A percentile compares a stretch with the other conserved stretches of the same genome.
Conservation (phyloP, 148 eudicot genomes). For the Amaranthus hypochondriacus region DNA sequence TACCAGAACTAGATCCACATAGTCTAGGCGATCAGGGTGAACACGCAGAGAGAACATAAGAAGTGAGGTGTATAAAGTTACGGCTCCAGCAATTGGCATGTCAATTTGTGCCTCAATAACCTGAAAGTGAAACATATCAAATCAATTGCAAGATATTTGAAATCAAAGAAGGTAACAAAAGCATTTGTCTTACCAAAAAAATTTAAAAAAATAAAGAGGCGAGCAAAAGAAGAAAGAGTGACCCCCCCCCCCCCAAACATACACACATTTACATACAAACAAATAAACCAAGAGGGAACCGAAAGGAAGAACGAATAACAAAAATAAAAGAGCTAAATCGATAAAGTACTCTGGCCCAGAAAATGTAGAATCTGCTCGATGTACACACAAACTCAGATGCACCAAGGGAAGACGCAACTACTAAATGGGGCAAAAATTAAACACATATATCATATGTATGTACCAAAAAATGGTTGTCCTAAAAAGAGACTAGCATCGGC, state of each 20-base stretch:
- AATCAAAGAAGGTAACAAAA: not conserved
- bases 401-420: too few species aligned
- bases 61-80: constrained; percentile 82
- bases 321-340: not conserved
- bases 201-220: too few species aligned
- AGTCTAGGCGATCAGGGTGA: constrained; percentile 98
- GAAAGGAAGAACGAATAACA: not conserved
- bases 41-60: constrained; percentile 95
- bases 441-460: too few species aligned
- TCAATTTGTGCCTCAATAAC: constrained; percentile 93
- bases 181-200: not conserved
- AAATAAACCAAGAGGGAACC: too few species aligned
- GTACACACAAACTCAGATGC: too few species aligned
- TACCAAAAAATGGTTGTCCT: too few species aligned
- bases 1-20: constrained; percentile 98
- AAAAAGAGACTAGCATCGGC: too few species aligned
- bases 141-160: not conserved
- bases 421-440: too few species aligned
- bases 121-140: constrained; percentile 35
- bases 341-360: too few species aligned
- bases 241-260: too few species aligned
- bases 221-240: not conserved
- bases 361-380: too few species aligned
- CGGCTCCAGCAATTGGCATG: constrained; percentile 92
- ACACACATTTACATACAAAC: too few species aligned